These are phyloP conservation scores for Lipomyces yamadae DNA, from an alignment of 805 yeast species.

Conservation along the genomic window DNA sequence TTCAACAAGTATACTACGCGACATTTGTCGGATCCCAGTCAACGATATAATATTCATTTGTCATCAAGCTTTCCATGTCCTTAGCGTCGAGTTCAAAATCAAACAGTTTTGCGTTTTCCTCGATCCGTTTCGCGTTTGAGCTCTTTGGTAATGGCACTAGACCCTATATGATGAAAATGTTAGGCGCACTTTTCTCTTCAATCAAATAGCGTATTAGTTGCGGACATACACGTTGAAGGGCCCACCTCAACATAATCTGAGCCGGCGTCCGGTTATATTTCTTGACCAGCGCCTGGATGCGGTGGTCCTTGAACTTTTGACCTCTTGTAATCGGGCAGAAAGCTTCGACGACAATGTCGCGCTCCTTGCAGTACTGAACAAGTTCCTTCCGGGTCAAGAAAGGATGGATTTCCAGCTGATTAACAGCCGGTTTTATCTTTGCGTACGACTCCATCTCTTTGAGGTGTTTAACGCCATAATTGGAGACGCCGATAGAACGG, in stretches of 20 bases:
- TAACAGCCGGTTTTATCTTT: constrained; percentile 66
- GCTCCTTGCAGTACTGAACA: constrained; percentile 60
- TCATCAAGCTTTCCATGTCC: constrained; percentile 43
- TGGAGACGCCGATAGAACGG: constrained; percentile 75
- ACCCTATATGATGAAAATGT: constrained; percentile 45
- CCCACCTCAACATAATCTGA: constrained; percentile 75
- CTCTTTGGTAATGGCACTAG: constrained; percentile 72
- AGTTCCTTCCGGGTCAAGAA: constrained; percentile 74
- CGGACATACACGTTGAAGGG: constrained; percentile 44
- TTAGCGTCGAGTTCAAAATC: constrained; percentile 48
- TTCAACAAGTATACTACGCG: neutral
- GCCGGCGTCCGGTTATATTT: constrained; percentile 58
- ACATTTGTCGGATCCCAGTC: constrained; percentile 48
- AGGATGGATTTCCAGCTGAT: constrained; percentile 84
- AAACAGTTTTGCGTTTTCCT: constrained; percentile 60
- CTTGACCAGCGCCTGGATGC: constrained; percentile 52
- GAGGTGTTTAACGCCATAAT: constrained; percentile 66
- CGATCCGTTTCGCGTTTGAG: constrained; percentile 56
- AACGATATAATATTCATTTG: constrained; percentile 43
- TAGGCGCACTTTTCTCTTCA: too few relatives aligned
- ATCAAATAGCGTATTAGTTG: neutral
- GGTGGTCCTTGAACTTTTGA: constrained; percentile 42
- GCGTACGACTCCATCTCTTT: constrained; percentile 52
- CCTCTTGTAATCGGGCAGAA: constrained; percentile 74
- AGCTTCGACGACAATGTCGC: constrained; percentile 69